Conservation (phyloP, 768 basidiomycete genomes). For the Leucocoprinus sp. region DNA sequence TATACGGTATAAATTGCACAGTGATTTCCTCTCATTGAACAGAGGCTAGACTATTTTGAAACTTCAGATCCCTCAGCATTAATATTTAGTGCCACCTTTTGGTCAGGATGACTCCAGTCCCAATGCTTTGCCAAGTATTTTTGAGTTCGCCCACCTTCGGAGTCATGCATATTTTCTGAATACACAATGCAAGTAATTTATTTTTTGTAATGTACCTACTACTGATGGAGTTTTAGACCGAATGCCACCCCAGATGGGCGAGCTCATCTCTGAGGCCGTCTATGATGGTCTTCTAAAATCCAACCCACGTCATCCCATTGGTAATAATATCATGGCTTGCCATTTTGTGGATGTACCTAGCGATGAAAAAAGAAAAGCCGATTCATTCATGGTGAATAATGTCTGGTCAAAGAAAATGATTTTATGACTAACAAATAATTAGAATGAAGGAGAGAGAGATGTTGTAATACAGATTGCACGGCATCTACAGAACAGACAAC, state of each 20-base stretch:
- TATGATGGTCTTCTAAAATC: constrained; percentile 48
- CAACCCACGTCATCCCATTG: constrained; percentile 30
- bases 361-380: constrained; percentile 23
- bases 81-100: constrained; percentile 54
- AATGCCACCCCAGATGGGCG: constrained; percentile 57
- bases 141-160: constrained; percentile 47
- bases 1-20: too few species aligned
- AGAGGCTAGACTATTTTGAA: too few species aligned
- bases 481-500: constrained; percentile 29
- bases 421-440: not conserved
- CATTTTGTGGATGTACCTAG: constrained; percentile 46
- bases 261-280: constrained; percentile 51
- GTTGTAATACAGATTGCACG: constrained; percentile 38
- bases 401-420: not conserved
- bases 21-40: too few species aligned
- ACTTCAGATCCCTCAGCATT: too few species aligned
- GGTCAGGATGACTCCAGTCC: constrained; percentile 46
- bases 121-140: constrained; percentile 45
- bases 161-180: constrained; percentile 38
- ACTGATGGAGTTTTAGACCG: constrained; percentile 30
- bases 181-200: constrained; percentile 47
- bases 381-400: constrained; percentile 8
- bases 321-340: constrained; percentile 32
- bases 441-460: constrained; percentile 49
- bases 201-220: not conserved